Evolutionary conservation across 2,329 filamentous ascomycete genomes (phyloP), one percentile per base, ranked within the genome.

Genomic region (Sporothrix pallida): DNA sequence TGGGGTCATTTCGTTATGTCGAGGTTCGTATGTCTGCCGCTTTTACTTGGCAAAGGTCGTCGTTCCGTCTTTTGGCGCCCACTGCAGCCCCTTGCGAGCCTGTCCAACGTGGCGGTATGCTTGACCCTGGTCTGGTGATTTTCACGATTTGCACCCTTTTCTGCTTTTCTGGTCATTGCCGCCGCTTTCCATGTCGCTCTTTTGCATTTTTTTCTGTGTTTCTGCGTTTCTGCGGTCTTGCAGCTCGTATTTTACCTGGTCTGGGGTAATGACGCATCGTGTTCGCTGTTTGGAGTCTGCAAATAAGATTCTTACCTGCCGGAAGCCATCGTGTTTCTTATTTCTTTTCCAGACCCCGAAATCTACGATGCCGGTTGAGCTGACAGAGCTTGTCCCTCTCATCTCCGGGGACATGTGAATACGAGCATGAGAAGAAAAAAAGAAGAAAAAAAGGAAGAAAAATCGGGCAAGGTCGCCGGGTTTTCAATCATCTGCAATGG

Each of bases 41-140:
- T 46, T n/a, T 37, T 60, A 26, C 56, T 60, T 60, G 23, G 56
- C 56, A 37, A 46, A 44, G 37, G 37, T 46, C 42, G 60, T 65
- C 60, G 31, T 37, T 7, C 31, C 31, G 31, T 37, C 31, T 37
- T 56, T 46, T 37, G 60, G 9, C 37, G 37, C 60, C 31, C 31
- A 31, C 58, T 63, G 58, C 58, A 44, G 31, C 37, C 50, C 31
- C 50, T 54, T 54, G 48, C 17, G 8, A n/a, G 17, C 54, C 54
- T n/a, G 58, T 9, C 26, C 58, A 13, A 26, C 62, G 42, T 67
- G 62, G 62, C 62, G 9, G 60, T 23, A 46, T n/a, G 8, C 8
- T n/a, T 23, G 20, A 10, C 42, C 62, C 42, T 13, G 10, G 42
- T 26, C 62, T 65, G 42, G 10, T 48, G 62, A 67, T 67, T n/a